Evolutionary conservation across 2,329 filamentous ascomycete genomes (phyloP), one percentile per base, ranked within the genome.

Genomic region (Claviceps africana): DNA sequence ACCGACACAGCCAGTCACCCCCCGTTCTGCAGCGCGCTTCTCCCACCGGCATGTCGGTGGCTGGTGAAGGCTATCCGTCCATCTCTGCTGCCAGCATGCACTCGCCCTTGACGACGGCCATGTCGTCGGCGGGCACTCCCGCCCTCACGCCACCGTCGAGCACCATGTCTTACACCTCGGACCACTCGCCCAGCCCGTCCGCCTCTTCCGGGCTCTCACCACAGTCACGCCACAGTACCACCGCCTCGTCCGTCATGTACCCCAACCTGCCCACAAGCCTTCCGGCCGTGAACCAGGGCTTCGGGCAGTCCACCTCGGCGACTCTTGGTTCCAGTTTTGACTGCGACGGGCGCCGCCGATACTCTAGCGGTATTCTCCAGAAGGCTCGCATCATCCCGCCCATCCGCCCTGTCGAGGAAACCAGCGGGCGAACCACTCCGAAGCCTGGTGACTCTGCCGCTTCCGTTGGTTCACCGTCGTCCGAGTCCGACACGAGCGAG

Each of bases 71-170:
- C 56, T 67, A 69, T 58, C 60, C 71, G 56, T 65, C 67, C 45
- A 73, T 74, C 58, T 74, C 72, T 28, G 72, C 74, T 7, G 74
- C 73, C n/a, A 76, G 75, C 60, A 75, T 82, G 67, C 77, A 78
- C 31, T 83, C 81, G 28, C 82, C 82, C 21, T 62, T 81, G 58
- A 77, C 74, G 58, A 77, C 74, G 31, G 74, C 74, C 17, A 70
- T 79, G 47, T 77, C 78, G 42, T 81, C 79, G 22, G 77, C 77
- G 42, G 83, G 86, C 56, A 90, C 86, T 15, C 85, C 86, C 10
- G 85, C 85, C 10, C 76, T 88, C 56, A 90, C 86, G 2, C 86
- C 86, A 8, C 83, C 85, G 0, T 86, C 83, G 11, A 87, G 82
- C 65, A 78, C 81, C 52, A 75, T 88, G 63, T 89, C 86, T 0